Conservation (phyloP, 192 early-diverging fungal genomes). For the Entomortierella chlamydospora region DNA sequence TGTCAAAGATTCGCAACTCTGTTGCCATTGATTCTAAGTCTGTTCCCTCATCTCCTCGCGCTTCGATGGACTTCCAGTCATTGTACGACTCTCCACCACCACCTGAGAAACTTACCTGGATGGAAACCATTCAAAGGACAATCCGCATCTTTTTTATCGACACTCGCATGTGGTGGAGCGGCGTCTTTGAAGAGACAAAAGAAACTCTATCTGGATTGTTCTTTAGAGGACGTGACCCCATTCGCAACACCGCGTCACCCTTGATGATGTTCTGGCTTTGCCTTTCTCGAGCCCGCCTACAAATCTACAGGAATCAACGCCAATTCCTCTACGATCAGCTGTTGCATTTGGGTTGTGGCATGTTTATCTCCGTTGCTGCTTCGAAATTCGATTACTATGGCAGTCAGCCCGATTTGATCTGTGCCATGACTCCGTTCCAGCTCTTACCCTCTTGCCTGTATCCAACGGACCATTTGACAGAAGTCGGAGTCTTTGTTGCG, state of each 20-base stretch:
- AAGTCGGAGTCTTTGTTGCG: conserved; percentile 66
- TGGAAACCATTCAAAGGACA: conserved; percentile 17
- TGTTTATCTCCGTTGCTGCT: conserved; percentile 61
- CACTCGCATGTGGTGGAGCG: conserved; percentile 49
- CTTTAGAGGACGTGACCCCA: conserved; percentile 37
- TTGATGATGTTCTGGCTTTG: conserved; percentile 64
- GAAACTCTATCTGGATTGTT: conserved; percentile 30
- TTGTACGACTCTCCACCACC: conserved; percentile 33
- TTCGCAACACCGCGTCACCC: conserved; percentile 61
- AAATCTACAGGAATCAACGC: conserved; percentile 61
- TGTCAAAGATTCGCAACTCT: conserved; percentile 18
- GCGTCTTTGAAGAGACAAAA: conserved; percentile 41
- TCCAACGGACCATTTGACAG: conserved; percentile 53
- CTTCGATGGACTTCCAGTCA: conserved; percentile 36
- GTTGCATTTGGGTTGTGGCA: conserved; percentile 66
- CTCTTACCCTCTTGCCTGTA: conserved; percentile 25
- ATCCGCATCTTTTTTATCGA: conserved; percentile 43
- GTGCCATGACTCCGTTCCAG: conserved; percentile 58
- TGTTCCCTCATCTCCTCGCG: conserved; percentile 13
- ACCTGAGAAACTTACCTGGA: conserved; percentile 30
- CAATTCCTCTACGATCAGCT: conserved; percentile 65
- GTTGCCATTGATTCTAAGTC: conserved; percentile 6
- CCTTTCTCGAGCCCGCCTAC: conserved; percentile 53
- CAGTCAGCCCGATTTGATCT: conserved; percentile 57
- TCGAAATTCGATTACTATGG: conserved; percentile 66